phyloP scores from a whole-genome alignment of 2,329 filamentous ascomycete genomes.

The Beauveria rudraprayagi region DNA sequence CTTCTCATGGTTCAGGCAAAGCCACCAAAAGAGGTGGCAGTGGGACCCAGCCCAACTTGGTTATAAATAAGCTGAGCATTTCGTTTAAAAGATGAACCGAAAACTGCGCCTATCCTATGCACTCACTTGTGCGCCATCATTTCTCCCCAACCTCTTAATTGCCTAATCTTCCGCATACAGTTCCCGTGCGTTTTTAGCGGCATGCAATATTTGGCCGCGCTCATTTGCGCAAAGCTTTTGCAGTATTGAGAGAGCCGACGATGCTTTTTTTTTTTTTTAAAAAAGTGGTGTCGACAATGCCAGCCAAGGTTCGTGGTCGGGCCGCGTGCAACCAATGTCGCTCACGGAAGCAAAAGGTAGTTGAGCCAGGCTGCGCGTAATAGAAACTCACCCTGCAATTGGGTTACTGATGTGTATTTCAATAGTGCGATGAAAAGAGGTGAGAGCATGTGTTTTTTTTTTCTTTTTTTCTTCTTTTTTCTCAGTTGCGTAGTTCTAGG shows the following conservation, averaged over 20 bases:
- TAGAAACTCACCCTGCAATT: not conserved
- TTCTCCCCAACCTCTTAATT: not conserved
- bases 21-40: not conserved
- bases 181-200: not conserved
- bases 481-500: too few species aligned
- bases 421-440: slow-evolving; percentile 11
- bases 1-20: not conserved
- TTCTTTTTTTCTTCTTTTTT: too few species aligned
- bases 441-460: not conserved
- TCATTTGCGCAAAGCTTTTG: not conserved
- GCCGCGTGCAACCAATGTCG: slow-evolving; percentile 17
- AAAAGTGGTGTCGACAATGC: not conserved
- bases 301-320: slow-evolving; percentile 11
- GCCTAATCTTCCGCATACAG: not conserved
- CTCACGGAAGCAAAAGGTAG: slow-evolving; percentile 19
- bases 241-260: not conserved
- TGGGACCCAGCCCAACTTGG: not conserved
- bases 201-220: not conserved
- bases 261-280: not conserved
- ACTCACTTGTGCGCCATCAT: too few species aligned
- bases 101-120: too few species aligned
- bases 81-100: slow-evolving; percentile 4
- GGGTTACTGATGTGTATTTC: not conserved
- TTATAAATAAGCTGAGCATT: not conserved
- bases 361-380: not conserved